Base-by-base conservation (phyloP, 257 asterid species). In the Capsicum baccatum region DNA sequence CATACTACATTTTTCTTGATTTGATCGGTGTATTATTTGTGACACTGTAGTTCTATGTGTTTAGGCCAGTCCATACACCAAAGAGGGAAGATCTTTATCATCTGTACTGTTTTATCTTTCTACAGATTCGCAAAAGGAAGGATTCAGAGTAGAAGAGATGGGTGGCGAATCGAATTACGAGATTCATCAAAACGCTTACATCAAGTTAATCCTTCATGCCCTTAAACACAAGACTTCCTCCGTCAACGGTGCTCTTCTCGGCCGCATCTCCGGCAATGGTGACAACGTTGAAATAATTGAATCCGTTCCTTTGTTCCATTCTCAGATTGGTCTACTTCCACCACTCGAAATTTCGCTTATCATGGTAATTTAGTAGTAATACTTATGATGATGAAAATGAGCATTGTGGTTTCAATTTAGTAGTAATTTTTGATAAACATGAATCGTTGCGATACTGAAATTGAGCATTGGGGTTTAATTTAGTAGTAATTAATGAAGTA, bases 331-430 rank as follows among this genome's bases (percentile, higher is more conserved):
- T 74, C 90, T 97, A 54, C 97, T 96, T 9, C 97, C 97, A 83
- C 97, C 97, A 1, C 98, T 96, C 79, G 98, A 96, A 85, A 94
- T 96, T 79, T 95, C 99, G 19, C 98, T 96, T 8, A 92, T 90
- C 68, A 93, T 96, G 98, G 97, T 94, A 55, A 80, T 88, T 90
- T 39, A 39, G 44, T 39, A 39, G 44, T 39, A 39, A 39, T 26
- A 26, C 33, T 26, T 26, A 26, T 26, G 33, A 26, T 26, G 33
- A 26, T 39, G 44, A 39, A 39, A 39, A 3, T 39, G 44, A 39
- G 44, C 44, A 39, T 39, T 39, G 44, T 26, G 44, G 44, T 39
- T 39, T 39, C 4, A 39, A 39, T 39, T 39, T 39, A 39, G 44
- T 39, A 39, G 44, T 39, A 39, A 39, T 39, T 39, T 39, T 39